Base-by-base conservation (phyloP, 2,329 filamentous ascomycete species). In the Pseudogymnoascus sp. region DNA sequence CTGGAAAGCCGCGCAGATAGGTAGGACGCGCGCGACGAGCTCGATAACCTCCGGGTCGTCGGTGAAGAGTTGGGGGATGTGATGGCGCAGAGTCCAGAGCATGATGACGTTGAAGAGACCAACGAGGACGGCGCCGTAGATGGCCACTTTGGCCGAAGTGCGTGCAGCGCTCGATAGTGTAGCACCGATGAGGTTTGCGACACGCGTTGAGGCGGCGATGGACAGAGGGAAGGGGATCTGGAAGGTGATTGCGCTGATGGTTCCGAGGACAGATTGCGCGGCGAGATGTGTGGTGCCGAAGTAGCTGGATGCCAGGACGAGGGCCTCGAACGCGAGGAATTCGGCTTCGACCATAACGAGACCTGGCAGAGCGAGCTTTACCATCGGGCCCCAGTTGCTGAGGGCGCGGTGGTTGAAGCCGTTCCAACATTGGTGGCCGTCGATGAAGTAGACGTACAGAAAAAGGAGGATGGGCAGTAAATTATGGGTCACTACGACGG, bases 311-410 rank as follows among this genome's bases (percentile, higher is more conserved):
- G 87, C 86, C n/a, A 97, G 81, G 0, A 92, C 96, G 67, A 96
- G 80, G 60, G 96, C 86, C 75, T 98, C 93, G 74, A 98, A 98
- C 6, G 93, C 92, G 10, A 97, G 83, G 78, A 90, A 96, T 75
- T 98, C 93, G 4, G 93, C 92, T 74, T 96, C 87, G 1, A 98
- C 89, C 93, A 97, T 97, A 68, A 96, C 79, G 74, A 98, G 86
- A 1, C 93, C 93, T 0, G 93, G 93, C 11, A 97, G 79, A 0
- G 93, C 92, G 39, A 98, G 87, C 60, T 86, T 85, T 70, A 98
- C 85, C 93, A 96, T 96, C 7, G 88, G 88, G 1, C 81, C 80
- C 90, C 90, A 95, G 73, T 93, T 93, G 36, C 79, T 78, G 62
- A 92, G 80, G 0, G 89, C 88, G 41, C 84, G 84, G 65, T 76